These are phyloP conservation scores for Trametes hirsuta DNA, from an alignment of 1,284 basidiomycete species.

Conservation along the genomic window DNA sequence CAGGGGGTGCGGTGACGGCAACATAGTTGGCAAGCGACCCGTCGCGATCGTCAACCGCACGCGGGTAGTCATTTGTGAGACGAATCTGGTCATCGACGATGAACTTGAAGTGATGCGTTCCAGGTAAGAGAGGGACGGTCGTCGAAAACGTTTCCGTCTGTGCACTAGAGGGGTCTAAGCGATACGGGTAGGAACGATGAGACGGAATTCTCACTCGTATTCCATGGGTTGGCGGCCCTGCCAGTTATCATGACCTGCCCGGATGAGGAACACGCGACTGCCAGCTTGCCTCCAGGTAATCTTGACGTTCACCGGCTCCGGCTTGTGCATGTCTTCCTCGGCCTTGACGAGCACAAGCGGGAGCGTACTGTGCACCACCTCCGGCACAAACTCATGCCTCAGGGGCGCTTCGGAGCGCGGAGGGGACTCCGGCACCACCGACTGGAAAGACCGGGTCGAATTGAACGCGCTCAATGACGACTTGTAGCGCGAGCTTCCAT, in stretches of 20 bases:
- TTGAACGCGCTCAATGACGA: constrained; percentile 42
- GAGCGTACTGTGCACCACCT: constrained; percentile 65
- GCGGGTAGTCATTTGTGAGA: constrained; percentile 78
- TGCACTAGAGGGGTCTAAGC: constrained; percentile 28
- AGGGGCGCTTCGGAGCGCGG: constrained; percentile 30
- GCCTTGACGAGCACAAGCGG: constrained; percentile 56
- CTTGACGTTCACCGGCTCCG: constrained; percentile 52
- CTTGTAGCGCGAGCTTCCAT: constrained; percentile 33
- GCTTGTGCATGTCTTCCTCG: constrained; percentile 33
- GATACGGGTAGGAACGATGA: not conserved
- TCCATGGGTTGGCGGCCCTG: constrained; percentile 66
- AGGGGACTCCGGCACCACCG: constrained; percentile 36
- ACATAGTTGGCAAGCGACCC: constrained; percentile 97
- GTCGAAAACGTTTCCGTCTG: constrained; percentile 45
- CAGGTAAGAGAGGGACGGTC: constrained; percentile 73
- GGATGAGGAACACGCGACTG: constrained; percentile 60
- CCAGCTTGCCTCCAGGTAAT: constrained; percentile 70
- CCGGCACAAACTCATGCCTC: constrained; percentile 47
- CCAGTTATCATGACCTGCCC: constrained; percentile 76
- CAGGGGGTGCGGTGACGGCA: constrained; percentile 50
- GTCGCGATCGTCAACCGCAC: constrained; percentile 88
- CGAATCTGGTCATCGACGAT: constrained; percentile 93
- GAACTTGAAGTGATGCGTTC: constrained; percentile 96
- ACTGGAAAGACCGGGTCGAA: constrained; percentile 47
- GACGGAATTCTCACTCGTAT: constrained; percentile 51